phyloP scores from a whole-genome alignment of 2,329 filamentous ascomycete species.

The Fusarium continuum region DNA sequence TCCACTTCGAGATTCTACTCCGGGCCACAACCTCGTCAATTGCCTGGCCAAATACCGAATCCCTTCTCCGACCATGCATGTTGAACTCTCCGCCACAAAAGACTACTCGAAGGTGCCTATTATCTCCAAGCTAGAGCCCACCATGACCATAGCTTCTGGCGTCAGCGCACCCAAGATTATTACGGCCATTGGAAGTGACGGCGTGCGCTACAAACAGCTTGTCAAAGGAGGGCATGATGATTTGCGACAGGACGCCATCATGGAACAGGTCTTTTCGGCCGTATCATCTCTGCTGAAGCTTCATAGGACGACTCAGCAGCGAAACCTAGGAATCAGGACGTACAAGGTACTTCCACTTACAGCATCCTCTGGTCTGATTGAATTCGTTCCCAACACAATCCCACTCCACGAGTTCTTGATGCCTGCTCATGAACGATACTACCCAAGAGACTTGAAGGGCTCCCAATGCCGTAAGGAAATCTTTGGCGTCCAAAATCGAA shows the following conservation, averaged over 20 bases:
- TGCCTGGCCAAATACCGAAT: constrained; percentile 73
- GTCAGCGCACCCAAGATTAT: constrained; percentile 95
- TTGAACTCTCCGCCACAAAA: constrained; percentile 75
- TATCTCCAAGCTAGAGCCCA: constrained; percentile 76
- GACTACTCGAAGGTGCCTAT: constrained; percentile 81
- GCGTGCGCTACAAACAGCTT: constrained; percentile 83
- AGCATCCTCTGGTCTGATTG: constrained; percentile 86
- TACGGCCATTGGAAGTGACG: constrained; percentile 81
- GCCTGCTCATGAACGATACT: constrained; percentile 87
- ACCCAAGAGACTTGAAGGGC: constrained; percentile 83
- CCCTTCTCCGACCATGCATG: constrained; percentile 88
- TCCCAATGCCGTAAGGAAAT: constrained; percentile 83
- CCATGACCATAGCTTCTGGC: constrained; percentile 86
- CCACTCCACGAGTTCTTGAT: constrained; percentile 92
- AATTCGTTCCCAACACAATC: constrained; percentile 94
- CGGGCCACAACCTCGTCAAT: constrained; percentile 70
- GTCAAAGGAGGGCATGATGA: constrained; percentile 97
- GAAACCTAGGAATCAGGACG: constrained; percentile 88
- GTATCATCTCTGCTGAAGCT: constrained; percentile 89
- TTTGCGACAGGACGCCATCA: constrained; percentile 94
- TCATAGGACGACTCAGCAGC: constrained; percentile 86
- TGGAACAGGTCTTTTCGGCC: constrained; percentile 99
- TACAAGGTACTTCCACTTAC: constrained; percentile 97
- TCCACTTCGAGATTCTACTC: constrained; percentile 68
- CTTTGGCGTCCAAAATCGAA: constrained; percentile 73